Conservation (phyloP, 805 yeast species). For the Candida incommunis region DNA sequence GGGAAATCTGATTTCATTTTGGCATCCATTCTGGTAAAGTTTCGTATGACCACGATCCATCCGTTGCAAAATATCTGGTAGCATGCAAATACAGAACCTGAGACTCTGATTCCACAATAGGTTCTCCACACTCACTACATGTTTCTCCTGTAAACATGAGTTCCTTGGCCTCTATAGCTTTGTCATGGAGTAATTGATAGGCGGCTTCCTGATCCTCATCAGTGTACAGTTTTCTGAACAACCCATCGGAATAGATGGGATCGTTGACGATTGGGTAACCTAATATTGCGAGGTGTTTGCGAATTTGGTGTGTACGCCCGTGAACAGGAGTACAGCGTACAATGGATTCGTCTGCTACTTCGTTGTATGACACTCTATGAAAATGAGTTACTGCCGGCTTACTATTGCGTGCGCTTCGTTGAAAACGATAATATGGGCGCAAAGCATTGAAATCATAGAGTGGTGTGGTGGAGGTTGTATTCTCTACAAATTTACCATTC, state of each 20-base stretch:
- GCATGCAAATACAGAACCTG: background rate
- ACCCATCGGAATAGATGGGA: slow-evolving; percentile 49
- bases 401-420: slow-evolving; percentile 5
- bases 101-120: background rate
- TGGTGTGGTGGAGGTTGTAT: slow-evolving; percentile 4
- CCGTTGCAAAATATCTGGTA: background rate
- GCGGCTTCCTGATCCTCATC: slow-evolving; percentile 6
- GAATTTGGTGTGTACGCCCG: slow-evolving; percentile 88
- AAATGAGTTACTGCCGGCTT: slow-evolving; percentile 2
- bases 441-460: slow-evolving; percentile 1
- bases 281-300: slow-evolving; percentile 75
- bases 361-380: background rate
- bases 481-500: background rate
- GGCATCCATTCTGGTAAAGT: background rate
- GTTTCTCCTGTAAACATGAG: background rate
- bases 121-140: background rate
- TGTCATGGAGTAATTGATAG: background rate
- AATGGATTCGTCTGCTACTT: slow-evolving; percentile 19
- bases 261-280: slow-evolving; percentile 87
- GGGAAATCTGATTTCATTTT: no score
- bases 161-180: background rate
- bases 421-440: background rate
- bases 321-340: slow-evolving; percentile 75
- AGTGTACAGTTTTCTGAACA: slow-evolving; percentile 5
- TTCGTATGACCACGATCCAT: background rate